phyloP scores from a whole-genome alignment of 805 yeast species.

The Ogataea paradorogensis region DNA sequence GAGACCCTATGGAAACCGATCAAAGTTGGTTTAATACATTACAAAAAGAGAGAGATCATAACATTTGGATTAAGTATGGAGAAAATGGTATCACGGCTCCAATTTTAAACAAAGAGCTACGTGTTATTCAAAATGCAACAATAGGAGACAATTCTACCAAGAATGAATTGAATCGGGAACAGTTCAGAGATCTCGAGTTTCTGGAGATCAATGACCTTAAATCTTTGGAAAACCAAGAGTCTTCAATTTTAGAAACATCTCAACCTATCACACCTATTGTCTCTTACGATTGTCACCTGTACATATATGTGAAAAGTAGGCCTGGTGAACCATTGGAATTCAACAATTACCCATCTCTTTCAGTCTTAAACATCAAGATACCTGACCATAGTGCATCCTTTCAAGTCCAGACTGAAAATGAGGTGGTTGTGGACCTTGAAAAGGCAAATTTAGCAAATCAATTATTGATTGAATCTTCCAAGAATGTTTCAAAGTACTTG shows the following conservation, averaged over 20 bases:
- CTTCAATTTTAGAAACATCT: slow-evolving; percentile 1
- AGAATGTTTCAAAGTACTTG: slow-evolving; percentile 28
- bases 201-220: slow-evolving; percentile 23
- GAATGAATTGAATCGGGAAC: slow-evolving; percentile 17
- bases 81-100: slow-evolving; percentile 27
- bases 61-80: slow-evolving; percentile 17
- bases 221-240: background rate
- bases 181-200: slow-evolving; percentile 32
- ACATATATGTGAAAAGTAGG: slow-evolving; percentile 27
- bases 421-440: slow-evolving; percentile 25
- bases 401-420: slow-evolving; percentile 6
- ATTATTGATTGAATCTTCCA: slow-evolving; percentile 24
- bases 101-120: slow-evolving; percentile 26
- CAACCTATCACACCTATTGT: background rate
- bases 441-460: slow-evolving; percentile 29
- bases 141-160: slow-evolving; percentile 21
- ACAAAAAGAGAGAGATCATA: slow-evolving; percentile 4
- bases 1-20: slow-evolving; percentile 31
- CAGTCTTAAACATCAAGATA: slow-evolving; percentile 19
- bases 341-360: slow-evolving; percentile 28
- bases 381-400: slow-evolving; percentile 18
- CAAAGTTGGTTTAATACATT: slow-evolving; percentile 20
- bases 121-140: slow-evolving; percentile 30
- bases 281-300: slow-evolving; percentile 26
- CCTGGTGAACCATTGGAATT: slow-evolving; percentile 22